Conservation (phyloP, 192 early-diverging fungal genomes). For the Backusella luteola region DNA sequence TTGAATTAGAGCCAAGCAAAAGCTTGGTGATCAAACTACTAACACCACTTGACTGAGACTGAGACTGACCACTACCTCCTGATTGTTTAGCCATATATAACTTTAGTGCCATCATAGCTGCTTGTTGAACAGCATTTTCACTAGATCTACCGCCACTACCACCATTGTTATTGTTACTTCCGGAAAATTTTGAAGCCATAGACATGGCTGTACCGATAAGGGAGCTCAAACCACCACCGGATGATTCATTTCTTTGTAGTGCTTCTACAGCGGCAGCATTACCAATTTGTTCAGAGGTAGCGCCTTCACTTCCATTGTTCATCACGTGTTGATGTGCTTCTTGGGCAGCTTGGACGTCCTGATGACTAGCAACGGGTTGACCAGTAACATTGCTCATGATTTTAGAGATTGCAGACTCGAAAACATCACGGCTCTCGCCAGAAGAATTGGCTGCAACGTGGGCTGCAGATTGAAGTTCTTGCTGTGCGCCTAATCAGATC, state of each 20-base stretch:
- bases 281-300: constrained; percentile 26
- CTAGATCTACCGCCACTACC: constrained; percentile 17
- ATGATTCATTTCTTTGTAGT: constrained; percentile 15
- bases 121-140: constrained; percentile 17
- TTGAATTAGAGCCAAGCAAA: constrained; percentile 11
- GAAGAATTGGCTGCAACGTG: not conserved
- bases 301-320: not conserved
- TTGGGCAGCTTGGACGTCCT: constrained; percentile 18
- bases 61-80: not conserved
- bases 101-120: constrained; percentile 36
- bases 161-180: not conserved
- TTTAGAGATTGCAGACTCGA: constrained; percentile 15
- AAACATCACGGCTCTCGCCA: constrained; percentile 14
- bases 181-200: constrained; percentile 28
- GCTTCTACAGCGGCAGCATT: constrained; percentile 32
- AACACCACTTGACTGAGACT: constrained; percentile 1
- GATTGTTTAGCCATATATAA: constrained; percentile 32
- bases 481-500: not conserved
- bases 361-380: constrained; percentile 4
- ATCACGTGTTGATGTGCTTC: constrained; percentile 20
- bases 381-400: constrained; percentile 4
- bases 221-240: constrained; percentile 15
- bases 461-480: not conserved
- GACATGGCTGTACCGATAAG: constrained; percentile 36
- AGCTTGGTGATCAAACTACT: constrained; percentile 23